Evolutionary conservation across 768 basidiomycete species (phyloP).

Genomic region (Leccinum subgranulosum): DNA sequence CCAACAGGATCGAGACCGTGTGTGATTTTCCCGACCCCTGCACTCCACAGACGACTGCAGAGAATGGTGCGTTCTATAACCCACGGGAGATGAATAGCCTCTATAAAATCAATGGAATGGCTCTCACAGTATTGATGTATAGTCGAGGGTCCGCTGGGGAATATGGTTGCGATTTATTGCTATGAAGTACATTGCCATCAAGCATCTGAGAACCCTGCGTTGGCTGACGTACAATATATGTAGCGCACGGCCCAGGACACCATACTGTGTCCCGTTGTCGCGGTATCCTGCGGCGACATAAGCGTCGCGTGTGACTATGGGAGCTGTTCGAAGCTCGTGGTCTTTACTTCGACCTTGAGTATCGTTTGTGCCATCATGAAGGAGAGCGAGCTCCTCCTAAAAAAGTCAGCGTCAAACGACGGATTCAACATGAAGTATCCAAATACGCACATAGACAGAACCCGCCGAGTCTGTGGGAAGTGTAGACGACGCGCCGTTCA

Average conservation of each 20-base stretch:
- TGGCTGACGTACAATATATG: constrained; percentile 40
- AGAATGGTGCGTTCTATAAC: constrained; percentile 66
- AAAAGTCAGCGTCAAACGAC: not conserved
- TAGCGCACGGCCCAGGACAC: constrained; percentile 52
- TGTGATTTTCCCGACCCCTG: constrained; percentile 79
- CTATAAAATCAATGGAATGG: not conserved
- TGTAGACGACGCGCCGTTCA: constrained; percentile 3
- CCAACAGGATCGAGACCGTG: constrained; percentile 63
- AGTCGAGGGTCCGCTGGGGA: constrained; percentile 46
- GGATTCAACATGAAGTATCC: not conserved
- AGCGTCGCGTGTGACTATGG: constrained; percentile 52
- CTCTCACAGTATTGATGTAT: constrained; percentile 64
- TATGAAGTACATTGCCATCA: constrained; percentile 4
- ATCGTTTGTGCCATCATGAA: constrained; percentile 24
- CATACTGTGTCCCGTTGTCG: constrained; percentile 51
- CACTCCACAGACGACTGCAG: constrained; percentile 72
- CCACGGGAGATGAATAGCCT: not conserved
- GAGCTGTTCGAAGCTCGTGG: constrained; percentile 42
- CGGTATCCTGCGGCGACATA: constrained; percentile 33
- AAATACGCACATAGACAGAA: constrained; percentile 22
- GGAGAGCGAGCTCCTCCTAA: constrained; percentile 33
- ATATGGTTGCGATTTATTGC: constrained; percentile 30
- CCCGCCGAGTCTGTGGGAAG: constrained; percentile 2
- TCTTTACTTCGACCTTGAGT: constrained; percentile 27
- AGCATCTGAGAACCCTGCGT: not conserved